These are phyloP conservation scores for Solanum chacoense DNA, from an alignment of 305 asterid species.

Conservation along the genomic window DNA sequence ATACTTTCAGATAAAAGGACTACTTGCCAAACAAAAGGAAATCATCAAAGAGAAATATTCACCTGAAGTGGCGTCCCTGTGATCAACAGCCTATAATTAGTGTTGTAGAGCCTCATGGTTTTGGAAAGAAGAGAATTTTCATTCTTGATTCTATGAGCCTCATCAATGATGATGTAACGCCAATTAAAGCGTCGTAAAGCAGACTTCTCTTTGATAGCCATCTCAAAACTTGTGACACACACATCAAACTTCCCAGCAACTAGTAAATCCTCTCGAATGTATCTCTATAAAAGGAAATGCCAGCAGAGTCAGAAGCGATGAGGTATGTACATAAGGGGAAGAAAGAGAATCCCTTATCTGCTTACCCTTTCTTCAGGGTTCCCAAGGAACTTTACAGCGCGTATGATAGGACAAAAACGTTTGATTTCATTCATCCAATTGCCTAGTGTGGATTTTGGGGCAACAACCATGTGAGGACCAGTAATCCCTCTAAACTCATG, in stretches of 20 bases:
- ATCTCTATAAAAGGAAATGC: conserved; percentile 32
- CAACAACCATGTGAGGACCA: conserved; percentile 99
- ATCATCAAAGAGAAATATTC: background rate
- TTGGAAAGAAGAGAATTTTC: conserved; percentile 95
- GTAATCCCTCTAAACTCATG: conserved; percentile 95
- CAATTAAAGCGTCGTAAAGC: conserved; percentile 87
- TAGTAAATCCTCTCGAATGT: conserved; percentile 88
- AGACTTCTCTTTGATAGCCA: conserved; percentile 96
- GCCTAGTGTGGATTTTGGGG: conserved; percentile 98
- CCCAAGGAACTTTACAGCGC: conserved; percentile 95
- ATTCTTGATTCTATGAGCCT: conserved; percentile 97
- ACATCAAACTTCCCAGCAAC: conserved; percentile 98
- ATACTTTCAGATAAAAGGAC: background rate
- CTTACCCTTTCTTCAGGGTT: conserved; percentile 98
- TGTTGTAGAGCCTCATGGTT: conserved; percentile 83
- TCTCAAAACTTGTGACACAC: conserved; percentile 95
- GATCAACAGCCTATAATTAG: conserved; percentile 89
- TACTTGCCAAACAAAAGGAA: background rate
- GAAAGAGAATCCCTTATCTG: background rate
- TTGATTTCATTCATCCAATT: conserved; percentile 99
- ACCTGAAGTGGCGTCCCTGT: conserved; percentile 99
- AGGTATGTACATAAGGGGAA: background rate
- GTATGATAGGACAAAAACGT: conserved; percentile 84
- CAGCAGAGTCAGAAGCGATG: background rate
- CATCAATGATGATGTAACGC: conserved; percentile 97